Evolutionary conservation across 805 yeast genomes (phyloP).

Genomic region (Ogataea pilisensis): DNA sequence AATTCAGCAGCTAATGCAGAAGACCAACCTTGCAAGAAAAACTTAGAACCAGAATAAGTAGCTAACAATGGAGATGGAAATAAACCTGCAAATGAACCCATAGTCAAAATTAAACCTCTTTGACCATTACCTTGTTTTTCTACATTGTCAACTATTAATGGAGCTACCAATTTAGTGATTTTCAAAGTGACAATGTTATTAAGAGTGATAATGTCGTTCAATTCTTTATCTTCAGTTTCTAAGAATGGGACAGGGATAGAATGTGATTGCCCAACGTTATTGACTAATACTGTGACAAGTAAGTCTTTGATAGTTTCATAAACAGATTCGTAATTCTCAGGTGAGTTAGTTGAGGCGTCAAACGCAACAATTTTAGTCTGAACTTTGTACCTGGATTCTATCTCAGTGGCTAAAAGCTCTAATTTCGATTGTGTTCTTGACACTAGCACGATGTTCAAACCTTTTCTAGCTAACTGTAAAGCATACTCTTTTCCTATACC

Average conservation of each 20-base stretch:
- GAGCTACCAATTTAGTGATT: constrained; percentile 76
- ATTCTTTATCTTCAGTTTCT: constrained; percentile 72
- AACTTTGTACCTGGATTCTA: constrained; percentile 56
- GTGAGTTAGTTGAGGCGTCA: constrained; percentile 67
- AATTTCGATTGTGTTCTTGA: constrained; percentile 82
- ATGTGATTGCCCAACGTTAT: constrained; percentile 94
- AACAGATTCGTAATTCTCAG: constrained; percentile 52
- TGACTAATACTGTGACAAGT: constrained; percentile 72
- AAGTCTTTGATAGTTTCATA: constrained; percentile 42
- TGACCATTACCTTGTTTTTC: constrained; percentile 32
- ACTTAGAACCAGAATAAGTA: constrained; percentile 93
- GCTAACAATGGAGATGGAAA: constrained; percentile 91
- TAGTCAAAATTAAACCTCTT: constrained; percentile 80
- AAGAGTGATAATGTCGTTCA: constrained; percentile 76
- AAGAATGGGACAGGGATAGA: constrained; percentile 90
- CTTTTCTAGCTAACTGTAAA: constrained; percentile 75
- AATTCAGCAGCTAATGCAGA: constrained; percentile 85
- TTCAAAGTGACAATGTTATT: constrained; percentile 82
- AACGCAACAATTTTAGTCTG: constrained; percentile 65
- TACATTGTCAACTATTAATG: constrained; percentile 57
- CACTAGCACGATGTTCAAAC: constrained; percentile 77
- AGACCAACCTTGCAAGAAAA: constrained; percentile 93
- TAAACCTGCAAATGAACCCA: constrained; percentile 97
- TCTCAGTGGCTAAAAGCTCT: constrained; percentile 57
- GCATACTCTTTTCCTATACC: constrained; percentile 96